Conservation (phyloP, 805 yeast genomes). For the Starmerella floris region DNA sequence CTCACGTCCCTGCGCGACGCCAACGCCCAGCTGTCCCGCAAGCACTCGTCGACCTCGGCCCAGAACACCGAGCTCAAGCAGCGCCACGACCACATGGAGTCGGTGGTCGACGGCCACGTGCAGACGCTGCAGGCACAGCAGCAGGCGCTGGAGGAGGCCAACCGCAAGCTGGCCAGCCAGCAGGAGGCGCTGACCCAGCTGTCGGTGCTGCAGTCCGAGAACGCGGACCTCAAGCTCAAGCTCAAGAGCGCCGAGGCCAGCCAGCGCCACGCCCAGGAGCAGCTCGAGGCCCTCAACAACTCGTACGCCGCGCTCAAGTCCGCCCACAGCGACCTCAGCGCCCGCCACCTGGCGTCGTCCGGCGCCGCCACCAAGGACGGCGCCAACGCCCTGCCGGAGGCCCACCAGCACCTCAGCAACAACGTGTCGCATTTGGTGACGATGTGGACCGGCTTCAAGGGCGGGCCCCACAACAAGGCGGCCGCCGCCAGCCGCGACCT, state of each 20-base stretch:
- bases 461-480: slow-evolving; percentile 1
- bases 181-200: slow-evolving; percentile 13
- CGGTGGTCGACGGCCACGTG: slow-evolving; percentile 18
- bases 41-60: slow-evolving; percentile 6
- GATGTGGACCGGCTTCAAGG: slow-evolving; percentile 14
- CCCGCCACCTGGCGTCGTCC: slow-evolving; percentile 12
- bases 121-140: slow-evolving; percentile 15
- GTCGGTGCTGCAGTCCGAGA: slow-evolving; percentile 14
- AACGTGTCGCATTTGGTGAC: slow-evolving; percentile 10
- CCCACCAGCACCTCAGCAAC: slow-evolving; percentile 7
- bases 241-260: slow-evolving; percentile 15
- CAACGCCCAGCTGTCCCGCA: slow-evolving; percentile 13
- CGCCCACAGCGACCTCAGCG: slow-evolving; percentile 18
- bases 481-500: slow-evolving; percentile 1
- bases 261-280: slow-evolving; percentile 15
- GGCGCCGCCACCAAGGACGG: neutral
- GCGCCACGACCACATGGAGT: slow-evolving; percentile 11
- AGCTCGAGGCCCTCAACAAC: slow-evolving; percentile 14
- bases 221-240: slow-evolving; percentile 17
- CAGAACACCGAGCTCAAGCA: slow-evolving; percentile 13
- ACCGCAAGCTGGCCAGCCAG: slow-evolving; percentile 11
- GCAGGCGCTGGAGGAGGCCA: slow-evolving; percentile 15
- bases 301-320: slow-evolving; percentile 13
- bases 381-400: slow-evolving; percentile 1
- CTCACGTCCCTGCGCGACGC: slow-evolving; percentile 12